Percentiles rank a stretch among this genome's conserved stretches.
Conservation (phyloP, 108 stramenopile species). For the Discostella pseudostelligera region DNA sequence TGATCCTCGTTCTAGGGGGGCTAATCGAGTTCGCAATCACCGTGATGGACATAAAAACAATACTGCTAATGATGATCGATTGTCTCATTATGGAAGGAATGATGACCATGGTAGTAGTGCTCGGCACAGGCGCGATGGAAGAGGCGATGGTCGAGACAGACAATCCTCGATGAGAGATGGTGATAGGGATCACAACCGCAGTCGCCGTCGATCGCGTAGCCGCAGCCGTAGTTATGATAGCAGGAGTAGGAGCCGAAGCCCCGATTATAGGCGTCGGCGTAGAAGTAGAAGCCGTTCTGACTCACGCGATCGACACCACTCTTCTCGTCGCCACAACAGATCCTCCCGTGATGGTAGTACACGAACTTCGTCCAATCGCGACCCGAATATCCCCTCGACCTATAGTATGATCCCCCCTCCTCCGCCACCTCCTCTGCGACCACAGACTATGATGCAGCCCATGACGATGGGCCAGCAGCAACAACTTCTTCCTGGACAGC, state of each 20-base stretch:
- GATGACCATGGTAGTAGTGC: not conserved
- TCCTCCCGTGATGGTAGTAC: conserved; percentile 18
- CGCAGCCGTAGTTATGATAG: conserved; percentile 24
- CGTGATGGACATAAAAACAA: conserved; percentile 7
- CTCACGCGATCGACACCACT: conserved; percentile 10
- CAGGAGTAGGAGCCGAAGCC: conserved; percentile 24
- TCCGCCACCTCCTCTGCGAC: conserved; percentile 15
- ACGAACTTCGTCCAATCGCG: not conserved
- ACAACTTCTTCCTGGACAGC: conserved; percentile 9
- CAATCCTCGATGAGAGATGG: conserved; percentile 10
- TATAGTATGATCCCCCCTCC: conserved; percentile 9
- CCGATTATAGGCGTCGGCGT: conserved; percentile 24
- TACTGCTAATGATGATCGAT: conserved; percentile 11
- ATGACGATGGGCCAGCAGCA: conserved; percentile 10
- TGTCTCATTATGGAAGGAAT: conserved; percentile 15
- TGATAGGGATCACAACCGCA: conserved; percentile 6
- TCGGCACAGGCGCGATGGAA: conserved; percentile 10
- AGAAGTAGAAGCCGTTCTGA: conserved; percentile 19
- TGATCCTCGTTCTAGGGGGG: conserved; percentile 14
- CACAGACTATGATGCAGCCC: conserved; percentile 16
- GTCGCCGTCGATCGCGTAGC: conserved; percentile 34
- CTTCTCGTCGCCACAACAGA: conserved; percentile 13
- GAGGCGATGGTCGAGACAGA: conserved; percentile 12
- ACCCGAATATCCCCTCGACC: not conserved
- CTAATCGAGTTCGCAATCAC: conserved; percentile 22